Conservation (phyloP, 2,329 filamentous ascomycete genomes). For the Diplodia seriata region DNA sequence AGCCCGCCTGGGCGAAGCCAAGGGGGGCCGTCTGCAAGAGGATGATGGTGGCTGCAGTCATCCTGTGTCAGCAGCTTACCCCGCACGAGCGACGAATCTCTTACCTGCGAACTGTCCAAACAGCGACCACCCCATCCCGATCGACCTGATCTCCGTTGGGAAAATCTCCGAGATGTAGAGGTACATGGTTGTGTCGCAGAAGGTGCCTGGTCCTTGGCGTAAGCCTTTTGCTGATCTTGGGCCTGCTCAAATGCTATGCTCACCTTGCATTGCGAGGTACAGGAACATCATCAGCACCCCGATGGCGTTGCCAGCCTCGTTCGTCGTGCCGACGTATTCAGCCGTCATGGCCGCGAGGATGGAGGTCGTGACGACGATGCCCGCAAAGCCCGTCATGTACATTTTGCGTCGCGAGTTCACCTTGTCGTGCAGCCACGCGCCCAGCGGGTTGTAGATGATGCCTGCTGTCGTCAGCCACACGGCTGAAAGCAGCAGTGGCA, state of each 20-base stretch:
- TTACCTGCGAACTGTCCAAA: slow-evolving; percentile 48
- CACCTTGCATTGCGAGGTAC: slow-evolving; percentile 57
- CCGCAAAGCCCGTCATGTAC: slow-evolving; percentile 45
- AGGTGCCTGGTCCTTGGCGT: slow-evolving; percentile 41
- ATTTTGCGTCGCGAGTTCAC: slow-evolving; percentile 35
- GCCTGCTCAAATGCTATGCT: slow-evolving; percentile 38
- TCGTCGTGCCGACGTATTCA: slow-evolving; percentile 48
- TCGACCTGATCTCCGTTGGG: slow-evolving; percentile 58
- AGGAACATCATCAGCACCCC: slow-evolving; percentile 54
- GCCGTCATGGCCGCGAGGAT: slow-evolving; percentile 46
- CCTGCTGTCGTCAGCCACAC: slow-evolving; percentile 55
- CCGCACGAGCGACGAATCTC: slow-evolving; percentile 3
- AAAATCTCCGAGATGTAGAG: slow-evolving; percentile 51
- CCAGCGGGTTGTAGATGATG: slow-evolving; percentile 40
- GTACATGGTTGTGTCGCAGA: slow-evolving; percentile 53
- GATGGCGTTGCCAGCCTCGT: slow-evolving; percentile 50
- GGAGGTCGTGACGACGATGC: slow-evolving; percentile 35
- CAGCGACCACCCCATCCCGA: slow-evolving; percentile 60
- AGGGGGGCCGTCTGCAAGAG: slow-evolving; percentile 52
- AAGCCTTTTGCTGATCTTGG: slow-evolving; percentile 35
- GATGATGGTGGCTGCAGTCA: slow-evolving; percentile 45
- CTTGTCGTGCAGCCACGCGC: slow-evolving; percentile 36
- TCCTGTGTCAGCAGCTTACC: slow-evolving; percentile 11
- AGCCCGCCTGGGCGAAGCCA: slow-evolving; percentile 50
- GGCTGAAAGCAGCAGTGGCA: slow-evolving; percentile 52